Evolutionary conservation across 2,329 filamentous ascomycete genomes (phyloP).

Genomic region (Trichoderma semiorbis): DNA sequence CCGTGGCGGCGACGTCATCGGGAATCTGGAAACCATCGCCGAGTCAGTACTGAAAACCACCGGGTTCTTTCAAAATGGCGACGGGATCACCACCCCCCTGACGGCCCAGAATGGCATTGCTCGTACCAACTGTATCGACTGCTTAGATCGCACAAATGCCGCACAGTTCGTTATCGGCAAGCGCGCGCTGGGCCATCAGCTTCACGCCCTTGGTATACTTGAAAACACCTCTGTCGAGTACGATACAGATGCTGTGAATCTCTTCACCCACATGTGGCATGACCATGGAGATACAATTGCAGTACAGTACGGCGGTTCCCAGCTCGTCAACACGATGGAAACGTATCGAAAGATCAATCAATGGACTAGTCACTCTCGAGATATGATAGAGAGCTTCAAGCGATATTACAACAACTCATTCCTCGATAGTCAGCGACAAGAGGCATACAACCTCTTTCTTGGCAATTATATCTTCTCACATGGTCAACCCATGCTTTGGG

Average conservation of each 20-base stretch:
- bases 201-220: constrained; percentile 87
- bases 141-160: constrained; percentile 92
- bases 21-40: constrained; percentile 82
- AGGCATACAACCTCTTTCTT: constrained; percentile 95
- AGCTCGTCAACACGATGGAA: constrained; percentile 98
- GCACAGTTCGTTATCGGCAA: constrained; percentile 98
- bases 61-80: constrained; percentile 93
- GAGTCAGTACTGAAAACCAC: constrained; percentile 82
- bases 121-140: constrained; percentile 97
- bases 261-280: constrained; percentile 98
- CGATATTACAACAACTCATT: constrained; percentile 99
- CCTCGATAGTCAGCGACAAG: constrained; percentile 93
- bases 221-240: constrained; percentile 77
- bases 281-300: constrained; percentile 97
- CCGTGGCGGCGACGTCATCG: constrained; percentile 90
- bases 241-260: constrained; percentile 91
- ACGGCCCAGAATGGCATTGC: constrained; percentile 88
- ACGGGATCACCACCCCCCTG: constrained; percentile 57
- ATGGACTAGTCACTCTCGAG: constrained; percentile 94
- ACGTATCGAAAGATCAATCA: constrained; percentile 99
- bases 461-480: constrained; percentile 90
- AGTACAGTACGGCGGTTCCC: constrained; percentile 94
- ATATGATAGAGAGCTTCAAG: constrained; percentile 99
- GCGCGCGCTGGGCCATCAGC: constrained; percentile 83
- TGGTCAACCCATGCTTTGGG: constrained; percentile 94